Evolutionary conservation across 2,329 filamentous ascomycete species (phyloP), one percentile per base, ranked within the genome.

Genomic region (Fusarium chlamydosporum): DNA sequence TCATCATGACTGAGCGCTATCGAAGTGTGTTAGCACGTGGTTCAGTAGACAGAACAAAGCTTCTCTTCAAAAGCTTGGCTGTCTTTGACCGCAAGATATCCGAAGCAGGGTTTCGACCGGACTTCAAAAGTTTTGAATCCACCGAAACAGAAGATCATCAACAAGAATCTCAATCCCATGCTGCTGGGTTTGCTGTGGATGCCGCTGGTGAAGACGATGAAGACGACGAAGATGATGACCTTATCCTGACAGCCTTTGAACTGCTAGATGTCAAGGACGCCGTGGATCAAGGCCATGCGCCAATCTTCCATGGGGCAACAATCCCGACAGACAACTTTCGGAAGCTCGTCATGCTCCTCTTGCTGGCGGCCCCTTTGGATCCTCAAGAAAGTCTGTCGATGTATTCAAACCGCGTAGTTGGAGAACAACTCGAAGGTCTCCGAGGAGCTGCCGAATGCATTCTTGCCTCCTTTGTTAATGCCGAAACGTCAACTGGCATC

Each of bases 291-390:
- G 83, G 82, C 16, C 82, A 84, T 63, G 75, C 78, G 5, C 78
- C 83, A 0, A 83, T 83, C 5, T 85, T 88, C 1, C 84, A 88
- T 42, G 85, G 86, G n/a, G 88, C 90, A 31, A 88, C 91, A 68
- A 91, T 94, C 51, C 91, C 91, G 1, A 86, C 88, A 1, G 91
- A 93, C 74, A 93, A 93, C 74, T 87, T 93, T 57, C 85, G 89
- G 43, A 90, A 88, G 71, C 79, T 94, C 9, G 78, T 93, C 31
- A 90, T 92, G 86, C 82, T 94, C 6, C 82, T 94, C 13, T 81
- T 93, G 2, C 80, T 93, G 10, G 81, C 88, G 35, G 88, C 91
- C 2, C 90, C 91, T 0, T 79, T 93, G 7, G 83, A 85, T 46
- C 79, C 87, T 0, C 89, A 91, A 71, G 89, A 93, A 75, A 88